Evolutionary conservation across 1,139 yeast genomes (phyloP), one percentile per base, ranked within the genome.

Genomic region (Candida tunisiensis): DNA sequence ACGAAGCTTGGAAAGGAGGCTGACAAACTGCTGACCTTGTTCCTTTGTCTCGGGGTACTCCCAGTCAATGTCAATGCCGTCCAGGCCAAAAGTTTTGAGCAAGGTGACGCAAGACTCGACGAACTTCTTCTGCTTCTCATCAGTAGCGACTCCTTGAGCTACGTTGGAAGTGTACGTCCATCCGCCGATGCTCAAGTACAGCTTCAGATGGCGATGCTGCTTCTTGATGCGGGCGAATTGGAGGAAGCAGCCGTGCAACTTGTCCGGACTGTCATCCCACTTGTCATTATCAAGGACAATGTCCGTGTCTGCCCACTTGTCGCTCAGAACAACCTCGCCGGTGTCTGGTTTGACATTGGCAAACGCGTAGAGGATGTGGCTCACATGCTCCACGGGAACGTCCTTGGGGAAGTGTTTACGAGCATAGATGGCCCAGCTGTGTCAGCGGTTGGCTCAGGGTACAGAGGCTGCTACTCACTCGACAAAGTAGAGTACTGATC

Each of bases 41-140:
- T 45, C 39, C 3, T 41, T 39, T 23, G 51, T 58, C 14, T 52
- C 46, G 0, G 95, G 93, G 39, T 74, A 85, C 47, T 88, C 98
- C 95, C 95, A 88, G 51, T 88, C 98, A 19, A 88, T 54, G 47
- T 88, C 98, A 27, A 88, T 57, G 0, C 98, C 96, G 47, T 88
- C 96, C 41, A 88, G 71, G 0, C 79, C 75, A 42, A 69, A 64
- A 28, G 59, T 52, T 3, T 50, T 37, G 41, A 80, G 57, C 18
- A 66, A 49, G 0, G 51, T 49, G 1, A 65, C 57, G 1, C 73
- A 56, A 2, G 74, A 57, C 1, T 42, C 32, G 3, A 71, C 66
- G 48, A 85, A 82, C 1, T 28, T 46, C 2, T 45, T 44, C 6
- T 72, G 35, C 29, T 56, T 63, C 2, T 29, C 32, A 0, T 47